These are phyloP conservation scores for Fusarium domesticum DNA, from an alignment of 2,329 filamentous ascomycete genomes.

Conservation along the genomic window DNA sequence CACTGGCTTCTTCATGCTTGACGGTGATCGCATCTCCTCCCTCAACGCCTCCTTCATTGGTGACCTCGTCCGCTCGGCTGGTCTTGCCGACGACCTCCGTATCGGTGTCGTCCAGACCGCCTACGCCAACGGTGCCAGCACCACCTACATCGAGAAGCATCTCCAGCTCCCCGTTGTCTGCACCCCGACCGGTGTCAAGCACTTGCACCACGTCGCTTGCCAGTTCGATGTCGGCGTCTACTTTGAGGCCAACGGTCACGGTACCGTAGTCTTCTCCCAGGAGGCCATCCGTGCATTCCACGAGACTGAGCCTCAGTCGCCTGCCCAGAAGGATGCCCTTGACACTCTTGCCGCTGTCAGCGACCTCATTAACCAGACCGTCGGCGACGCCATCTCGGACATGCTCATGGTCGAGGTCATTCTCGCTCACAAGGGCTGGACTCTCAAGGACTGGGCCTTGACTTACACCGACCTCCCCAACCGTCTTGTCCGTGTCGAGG, in stretches of 20 bases:
- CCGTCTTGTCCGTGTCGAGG: slow-evolving; percentile 88
- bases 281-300: slow-evolving; percentile 76
- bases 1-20: slow-evolving; percentile 83
- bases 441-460: slow-evolving; percentile 82
- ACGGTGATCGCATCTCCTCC: slow-evolving; percentile 94
- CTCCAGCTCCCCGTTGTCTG: slow-evolving; percentile 87
- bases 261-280: slow-evolving; percentile 90
- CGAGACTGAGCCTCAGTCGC: slow-evolving; percentile 79
- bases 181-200: slow-evolving; percentile 94
- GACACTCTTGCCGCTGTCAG: slow-evolving; percentile 79
- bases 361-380: slow-evolving; percentile 96
- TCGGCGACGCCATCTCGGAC: slow-evolving; percentile 93
- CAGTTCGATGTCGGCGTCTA: slow-evolving; percentile 96
- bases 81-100: slow-evolving; percentile 74
- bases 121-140: slow-evolving; percentile 94
- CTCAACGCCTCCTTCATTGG: slow-evolving; percentile 91
- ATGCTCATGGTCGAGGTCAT: slow-evolving; percentile 95
- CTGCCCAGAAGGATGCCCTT: slow-evolving; percentile 85
- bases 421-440: slow-evolving; percentile 91
- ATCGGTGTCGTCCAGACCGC: slow-evolving; percentile 96
- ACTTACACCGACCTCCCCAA: slow-evolving; percentile 95
- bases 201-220: slow-evolving; percentile 93
- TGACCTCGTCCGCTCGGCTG: slow-evolving; percentile 77
- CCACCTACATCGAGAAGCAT: slow-evolving; percentile 84
- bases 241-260: slow-evolving; percentile 98